Conservation (phyloP, 495 filamentous ascomycete species). For the Penicillium pulvis region DNA sequence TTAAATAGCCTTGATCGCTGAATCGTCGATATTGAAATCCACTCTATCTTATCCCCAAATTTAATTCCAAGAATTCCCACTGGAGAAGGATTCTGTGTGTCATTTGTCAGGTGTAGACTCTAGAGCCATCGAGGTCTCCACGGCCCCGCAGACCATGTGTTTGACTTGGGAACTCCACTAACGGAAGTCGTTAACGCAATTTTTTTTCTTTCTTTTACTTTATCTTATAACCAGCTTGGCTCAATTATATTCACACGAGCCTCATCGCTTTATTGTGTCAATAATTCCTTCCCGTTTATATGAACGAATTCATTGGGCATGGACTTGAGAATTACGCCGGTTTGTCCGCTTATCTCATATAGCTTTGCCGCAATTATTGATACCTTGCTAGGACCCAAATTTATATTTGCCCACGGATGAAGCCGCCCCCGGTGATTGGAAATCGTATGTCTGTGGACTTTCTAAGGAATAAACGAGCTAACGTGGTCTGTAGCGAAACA, state of each 20-base stretch:
- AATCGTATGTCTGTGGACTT: conserved; percentile 10
- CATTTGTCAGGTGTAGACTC: background rate
- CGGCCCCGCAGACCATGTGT: background rate
- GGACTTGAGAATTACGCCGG: background rate
- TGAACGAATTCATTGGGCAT: background rate
- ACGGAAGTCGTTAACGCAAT: background rate
- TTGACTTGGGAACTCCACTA: background rate
- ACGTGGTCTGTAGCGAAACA: conserved; percentile 14
- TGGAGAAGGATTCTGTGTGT: background rate
- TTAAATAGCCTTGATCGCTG: background rate
- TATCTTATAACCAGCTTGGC: background rate
- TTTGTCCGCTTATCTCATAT: background rate
- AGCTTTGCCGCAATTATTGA: background rate
- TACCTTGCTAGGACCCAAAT: conserved; percentile 2
- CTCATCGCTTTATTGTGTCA: too few species aligned
- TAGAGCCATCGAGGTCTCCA: background rate
- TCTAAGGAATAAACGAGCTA: background rate
- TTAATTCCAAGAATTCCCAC: background rate
- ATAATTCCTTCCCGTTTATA: too few species aligned
- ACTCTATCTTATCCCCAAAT: background rate
- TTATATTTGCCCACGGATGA: background rate
- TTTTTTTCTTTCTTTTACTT: background rate
- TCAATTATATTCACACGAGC: background rate
- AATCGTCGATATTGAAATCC: background rate
- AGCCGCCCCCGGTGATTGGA: conserved; percentile 8